These are phyloP conservation scores for Chloranthus sessilifolius DNA, from an alignment of 164 flowering plant species.

Conservation along the genomic window DNA sequence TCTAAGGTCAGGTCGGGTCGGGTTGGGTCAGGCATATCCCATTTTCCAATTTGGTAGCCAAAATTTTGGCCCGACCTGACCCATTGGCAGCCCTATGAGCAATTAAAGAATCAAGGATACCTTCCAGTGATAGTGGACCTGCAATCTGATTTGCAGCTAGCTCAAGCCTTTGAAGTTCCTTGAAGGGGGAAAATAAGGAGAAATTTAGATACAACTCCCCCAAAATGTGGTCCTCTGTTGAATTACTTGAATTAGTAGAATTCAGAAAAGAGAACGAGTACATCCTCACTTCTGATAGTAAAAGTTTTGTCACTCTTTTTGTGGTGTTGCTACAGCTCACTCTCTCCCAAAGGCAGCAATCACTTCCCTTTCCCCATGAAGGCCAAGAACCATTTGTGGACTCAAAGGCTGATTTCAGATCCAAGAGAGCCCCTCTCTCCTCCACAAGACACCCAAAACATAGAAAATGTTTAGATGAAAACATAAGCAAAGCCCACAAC, in stretches of 20 bases:
- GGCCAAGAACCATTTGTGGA: neutral
- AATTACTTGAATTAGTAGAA: too few relatives aligned
- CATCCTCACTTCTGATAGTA: neutral
- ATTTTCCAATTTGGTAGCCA: too few relatives aligned
- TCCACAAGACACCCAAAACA: neutral
- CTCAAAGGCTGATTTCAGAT: neutral
- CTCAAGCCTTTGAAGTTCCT: neutral
- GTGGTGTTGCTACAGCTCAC: neutral
- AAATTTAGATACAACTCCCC: neutral
- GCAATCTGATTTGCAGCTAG: neutral
- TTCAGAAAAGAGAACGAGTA: too few relatives aligned
- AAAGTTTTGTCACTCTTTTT: neutral
- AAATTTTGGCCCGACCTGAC: too few relatives aligned
- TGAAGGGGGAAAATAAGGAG: neutral
- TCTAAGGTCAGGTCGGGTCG: too few relatives aligned
- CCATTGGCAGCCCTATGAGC: too few relatives aligned
- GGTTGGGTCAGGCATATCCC: too few relatives aligned
- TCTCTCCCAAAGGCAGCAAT: constrained; percentile 2
- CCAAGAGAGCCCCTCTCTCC: constrained; percentile 4
- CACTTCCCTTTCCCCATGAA: neutral
- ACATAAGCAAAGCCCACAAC: neutral
- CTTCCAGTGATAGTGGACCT: neutral
- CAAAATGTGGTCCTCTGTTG: neutral
- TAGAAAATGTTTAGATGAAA: neutral
- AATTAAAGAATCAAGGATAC: too few relatives aligned